These are phyloP conservation scores for Coprinopsis sp. DNA, from an alignment of 768 basidiomycete species.

Conservation along the genomic window DNA sequence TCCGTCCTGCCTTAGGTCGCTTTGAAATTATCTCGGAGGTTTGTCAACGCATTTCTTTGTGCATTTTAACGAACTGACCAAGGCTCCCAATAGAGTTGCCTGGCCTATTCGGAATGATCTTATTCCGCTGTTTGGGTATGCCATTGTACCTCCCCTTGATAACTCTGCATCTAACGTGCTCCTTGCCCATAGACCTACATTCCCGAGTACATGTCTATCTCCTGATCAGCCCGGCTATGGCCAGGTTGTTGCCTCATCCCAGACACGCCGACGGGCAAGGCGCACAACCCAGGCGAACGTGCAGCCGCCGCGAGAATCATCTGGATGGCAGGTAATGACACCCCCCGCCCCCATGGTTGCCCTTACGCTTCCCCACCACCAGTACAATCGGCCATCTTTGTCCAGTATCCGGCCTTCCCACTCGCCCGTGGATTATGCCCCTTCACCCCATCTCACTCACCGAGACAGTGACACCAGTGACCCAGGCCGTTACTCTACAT, in stretches of 20 bases:
- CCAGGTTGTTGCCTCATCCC: conserved; percentile 63
- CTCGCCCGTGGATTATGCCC: conserved; percentile 16
- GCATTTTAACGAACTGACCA: conserved; percentile 7
- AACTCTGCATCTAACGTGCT: not conserved
- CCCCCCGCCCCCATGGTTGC: conserved; percentile 24
- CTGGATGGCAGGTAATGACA: conserved; percentile 46
- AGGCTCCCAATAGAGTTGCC: conserved; percentile 55
- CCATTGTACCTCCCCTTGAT: not conserved
- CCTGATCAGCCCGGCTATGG: conserved; percentile 87
- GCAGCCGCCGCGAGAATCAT: conserved; percentile 27
- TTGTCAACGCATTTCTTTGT: conserved; percentile 22
- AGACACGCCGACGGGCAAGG: conserved; percentile 58
- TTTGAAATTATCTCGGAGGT: conserved; percentile 76
- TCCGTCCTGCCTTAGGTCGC: conserved; percentile 52
- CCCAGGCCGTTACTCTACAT: conserved; percentile 24
- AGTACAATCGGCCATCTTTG: conserved; percentile 10
- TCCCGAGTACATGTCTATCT: conserved; percentile 77
- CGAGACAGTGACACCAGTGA: conserved; percentile 8
- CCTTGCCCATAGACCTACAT: conserved; percentile 56
- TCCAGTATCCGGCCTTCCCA: conserved; percentile 15
- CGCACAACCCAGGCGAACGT: conserved; percentile 39
- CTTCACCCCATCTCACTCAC: conserved; percentile 6
- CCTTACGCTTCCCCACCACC: conserved; percentile 4
- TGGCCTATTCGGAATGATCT: conserved; percentile 86
- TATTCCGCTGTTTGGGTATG: conserved; percentile 83